Percentiles rank a stretch among this genome's conserved stretches.
phyloP scores from a whole-genome alignment of 2,329 filamentous ascomycete species.

The Penicillium griseofulvum region DNA sequence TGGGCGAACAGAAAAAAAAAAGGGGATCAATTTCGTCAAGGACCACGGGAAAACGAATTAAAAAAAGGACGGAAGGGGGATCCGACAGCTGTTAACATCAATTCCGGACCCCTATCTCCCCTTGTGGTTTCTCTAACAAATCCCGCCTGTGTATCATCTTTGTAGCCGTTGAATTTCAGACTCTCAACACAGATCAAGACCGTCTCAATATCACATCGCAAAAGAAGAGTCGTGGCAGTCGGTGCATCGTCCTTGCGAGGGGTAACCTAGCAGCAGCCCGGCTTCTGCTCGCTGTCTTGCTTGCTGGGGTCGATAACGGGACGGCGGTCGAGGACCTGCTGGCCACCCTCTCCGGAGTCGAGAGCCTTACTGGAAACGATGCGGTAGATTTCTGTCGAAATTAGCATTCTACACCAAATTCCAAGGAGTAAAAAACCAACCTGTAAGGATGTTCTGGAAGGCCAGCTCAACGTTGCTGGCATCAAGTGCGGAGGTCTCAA shows the following conservation, averaged over 20 bases:
- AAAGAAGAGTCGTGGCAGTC: conserved; percentile 38
- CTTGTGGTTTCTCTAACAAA: conserved; percentile 29
- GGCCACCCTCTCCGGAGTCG: conserved; percentile 79
- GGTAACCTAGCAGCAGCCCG: conserved; percentile 42
- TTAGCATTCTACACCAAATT: conserved; percentile 5
- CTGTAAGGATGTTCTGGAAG: conserved; percentile 98
- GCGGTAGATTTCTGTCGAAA: conserved; percentile 83
- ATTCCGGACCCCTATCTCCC: conserved; percentile 23
- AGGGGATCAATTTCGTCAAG: conserved; percentile 26
- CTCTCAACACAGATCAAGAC: conserved; percentile 36
- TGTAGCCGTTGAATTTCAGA: conserved; percentile 36
- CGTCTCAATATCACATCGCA: conserved; percentile 41
- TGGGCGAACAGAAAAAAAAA: conserved; percentile 19
- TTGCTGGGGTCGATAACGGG: conserved; percentile 81
- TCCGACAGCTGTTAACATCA: conserved; percentile 26
- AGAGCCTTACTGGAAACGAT: conserved; percentile 98
- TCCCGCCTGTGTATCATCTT: conserved; percentile 36
- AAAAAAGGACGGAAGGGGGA: conserved; percentile 17
- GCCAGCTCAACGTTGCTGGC: conserved; percentile 98
- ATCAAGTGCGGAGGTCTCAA: conserved; percentile 97
- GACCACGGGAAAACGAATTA: conserved; percentile 16
- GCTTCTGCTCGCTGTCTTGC: conserved; percentile 73
- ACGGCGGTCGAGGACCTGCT: conserved; percentile 73
- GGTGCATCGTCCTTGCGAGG: conserved; percentile 25
- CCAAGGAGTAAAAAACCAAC: conserved; percentile 53